Percentiles rank a stretch among this genome's conserved stretches.
These are phyloP conservation scores for Trichoderma parareesei DNA, from an alignment of 495 filamentous ascomycete species.

Conservation along the genomic window DNA sequence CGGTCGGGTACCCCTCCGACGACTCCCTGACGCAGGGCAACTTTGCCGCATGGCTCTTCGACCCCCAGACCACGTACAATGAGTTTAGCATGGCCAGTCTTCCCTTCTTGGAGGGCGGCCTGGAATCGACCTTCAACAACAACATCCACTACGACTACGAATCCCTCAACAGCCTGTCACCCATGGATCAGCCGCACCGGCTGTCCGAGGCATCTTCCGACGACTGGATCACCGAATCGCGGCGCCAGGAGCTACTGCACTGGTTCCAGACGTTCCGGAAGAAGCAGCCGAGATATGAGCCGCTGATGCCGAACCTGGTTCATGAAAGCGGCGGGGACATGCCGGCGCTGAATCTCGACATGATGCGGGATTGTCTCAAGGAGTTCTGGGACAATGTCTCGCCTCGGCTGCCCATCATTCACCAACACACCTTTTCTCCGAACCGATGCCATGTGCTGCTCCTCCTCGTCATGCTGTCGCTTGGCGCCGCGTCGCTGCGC, in stretches of 20 bases:
- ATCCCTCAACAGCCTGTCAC: constrained; percentile 46
- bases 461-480: constrained; percentile 77
- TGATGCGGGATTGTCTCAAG: constrained; percentile 87
- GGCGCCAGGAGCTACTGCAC: constrained; percentile 68
- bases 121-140: constrained; percentile 43
- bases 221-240: constrained; percentile 74
- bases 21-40: constrained; percentile 33
- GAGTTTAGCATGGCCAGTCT: constrained; percentile 34
- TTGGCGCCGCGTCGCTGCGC: constrained; percentile 85
- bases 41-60: constrained; percentile 44
- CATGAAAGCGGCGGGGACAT: constrained; percentile 57
- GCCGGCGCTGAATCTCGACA: constrained; percentile 72
- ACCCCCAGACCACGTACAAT: constrained; percentile 31
- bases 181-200: constrained; percentile 71
- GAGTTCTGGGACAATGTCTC: constrained; percentile 94
- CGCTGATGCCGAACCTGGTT: constrained; percentile 63
- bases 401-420: constrained; percentile 84
- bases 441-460: constrained; percentile 74
- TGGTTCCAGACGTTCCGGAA: constrained; percentile 71
- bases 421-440: constrained; percentile 83
- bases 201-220: constrained; percentile 62
- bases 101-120: constrained; percentile 41
- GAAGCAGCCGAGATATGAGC: constrained; percentile 61
- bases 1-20: constrained; percentile 28
- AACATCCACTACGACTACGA: constrained; percentile 45